Evolutionary conservation across 371 early-diverging fungal species (phyloP).

Genomic region (Zopfochytrium polystomum): DNA sequence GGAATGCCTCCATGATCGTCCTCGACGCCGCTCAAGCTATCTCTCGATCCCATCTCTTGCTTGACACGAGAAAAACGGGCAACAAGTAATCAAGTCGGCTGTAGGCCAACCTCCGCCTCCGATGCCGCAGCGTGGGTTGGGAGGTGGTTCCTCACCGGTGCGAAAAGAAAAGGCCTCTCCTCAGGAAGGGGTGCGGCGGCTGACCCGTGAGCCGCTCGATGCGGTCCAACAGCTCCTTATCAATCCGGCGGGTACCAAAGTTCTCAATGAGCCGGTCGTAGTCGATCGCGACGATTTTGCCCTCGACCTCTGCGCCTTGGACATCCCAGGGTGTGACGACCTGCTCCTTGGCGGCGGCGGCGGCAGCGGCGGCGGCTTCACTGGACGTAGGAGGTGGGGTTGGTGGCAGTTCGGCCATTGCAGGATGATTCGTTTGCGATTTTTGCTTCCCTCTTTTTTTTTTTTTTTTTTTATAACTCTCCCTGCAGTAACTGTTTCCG

Average conservation of each 20-base stretch:
- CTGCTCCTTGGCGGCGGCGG: conserved; percentile 46
- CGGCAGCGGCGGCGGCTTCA: conserved; percentile 2
- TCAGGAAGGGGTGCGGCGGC: conserved; percentile 81
- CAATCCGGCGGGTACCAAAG: conserved; percentile 92
- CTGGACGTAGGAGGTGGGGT: too few relatives aligned
- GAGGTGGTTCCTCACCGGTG: conserved; percentile 66
- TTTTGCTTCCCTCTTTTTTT: too few relatives aligned
- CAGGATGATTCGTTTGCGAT: too few relatives aligned
- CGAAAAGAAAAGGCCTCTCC: conserved; percentile 96
- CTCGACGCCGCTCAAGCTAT: too few relatives aligned
- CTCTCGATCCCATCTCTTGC: too few relatives aligned
- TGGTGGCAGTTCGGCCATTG: too few relatives aligned
- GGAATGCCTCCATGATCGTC: too few relatives aligned
- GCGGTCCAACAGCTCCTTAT: conserved; percentile 70
- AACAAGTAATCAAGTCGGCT: too few relatives aligned
- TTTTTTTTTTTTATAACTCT: too few relatives aligned
- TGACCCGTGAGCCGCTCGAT: conserved; percentile 85
- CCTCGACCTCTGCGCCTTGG: conserved; percentile 83
- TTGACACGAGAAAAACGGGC: too few relatives aligned
- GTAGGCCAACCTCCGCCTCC: too few relatives aligned
- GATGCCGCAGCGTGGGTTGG: neutral
- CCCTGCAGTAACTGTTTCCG: too few relatives aligned
- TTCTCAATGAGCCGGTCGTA: conserved; percentile 92
- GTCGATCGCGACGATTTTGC: conserved; percentile 86
- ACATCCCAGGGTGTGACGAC: conserved; percentile 97